Evolutionary conservation across 495 filamentous ascomycete species (phyloP).

Genomic region (Penicillium macrosclerotiorum): DNA sequence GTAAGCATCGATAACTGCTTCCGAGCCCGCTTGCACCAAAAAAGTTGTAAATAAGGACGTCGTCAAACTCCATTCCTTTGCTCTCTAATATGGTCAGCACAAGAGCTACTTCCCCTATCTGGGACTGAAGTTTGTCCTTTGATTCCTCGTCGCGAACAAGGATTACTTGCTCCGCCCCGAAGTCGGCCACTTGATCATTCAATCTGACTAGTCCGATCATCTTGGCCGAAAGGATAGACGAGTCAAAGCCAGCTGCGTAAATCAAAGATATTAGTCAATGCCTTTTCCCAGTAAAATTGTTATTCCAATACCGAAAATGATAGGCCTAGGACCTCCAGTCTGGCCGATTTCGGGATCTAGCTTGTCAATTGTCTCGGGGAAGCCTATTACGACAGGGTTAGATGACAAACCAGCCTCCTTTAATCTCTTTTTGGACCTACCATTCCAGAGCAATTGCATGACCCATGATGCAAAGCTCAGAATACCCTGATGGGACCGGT

Average conservation of each 20-base stretch:
- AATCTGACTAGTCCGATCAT: slow-evolving; percentile 25
- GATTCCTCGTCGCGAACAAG: slow-evolving; percentile 36
- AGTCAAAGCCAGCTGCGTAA: slow-evolving; percentile 23
- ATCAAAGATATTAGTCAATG: neutral
- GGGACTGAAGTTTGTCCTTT: slow-evolving; percentile 26
- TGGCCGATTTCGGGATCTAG: slow-evolving; percentile 39
- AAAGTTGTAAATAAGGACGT: slow-evolving; percentile 36
- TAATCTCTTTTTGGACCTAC: slow-evolving; percentile 1
- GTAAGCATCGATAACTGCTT: slow-evolving; percentile 16
- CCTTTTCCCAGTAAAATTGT: no score
- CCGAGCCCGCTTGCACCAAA: slow-evolving; percentile 21
- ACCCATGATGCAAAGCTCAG: slow-evolving; percentile 38
- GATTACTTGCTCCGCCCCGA: slow-evolving; percentile 46
- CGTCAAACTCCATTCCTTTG: slow-evolving; percentile 51
- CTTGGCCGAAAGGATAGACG: slow-evolving; percentile 21
- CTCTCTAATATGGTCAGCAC: slow-evolving; percentile 42
- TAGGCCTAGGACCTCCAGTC: slow-evolving; percentile 35
- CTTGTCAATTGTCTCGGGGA: slow-evolving; percentile 40
- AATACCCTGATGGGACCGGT: slow-evolving; percentile 46
- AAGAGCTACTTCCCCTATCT: slow-evolving; percentile 32
- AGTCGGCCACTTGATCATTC: slow-evolving; percentile 29
- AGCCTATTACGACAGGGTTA: slow-evolving; percentile 24
- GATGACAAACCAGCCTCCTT: no score
- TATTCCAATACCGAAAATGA: slow-evolving; percentile 38
- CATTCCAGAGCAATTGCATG: slow-evolving; percentile 26